Evolutionary conservation across 805 yeast genomes (phyloP), one percentile per base, ranked within the genome.

Genomic region (Metschnikowia henanensis): DNA sequence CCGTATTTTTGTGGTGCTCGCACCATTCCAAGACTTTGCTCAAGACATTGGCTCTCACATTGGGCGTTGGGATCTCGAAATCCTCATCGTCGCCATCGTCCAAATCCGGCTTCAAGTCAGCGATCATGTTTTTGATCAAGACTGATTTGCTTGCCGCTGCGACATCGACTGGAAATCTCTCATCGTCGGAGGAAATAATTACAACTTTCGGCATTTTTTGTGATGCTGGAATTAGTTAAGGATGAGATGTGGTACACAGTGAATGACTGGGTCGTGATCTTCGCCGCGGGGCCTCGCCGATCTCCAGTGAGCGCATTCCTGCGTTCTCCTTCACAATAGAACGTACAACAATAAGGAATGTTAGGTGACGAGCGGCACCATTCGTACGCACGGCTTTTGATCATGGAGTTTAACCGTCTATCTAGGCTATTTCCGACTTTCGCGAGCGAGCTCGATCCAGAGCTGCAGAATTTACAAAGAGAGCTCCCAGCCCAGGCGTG

Each of bases 1-100:
- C 73, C 8, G 86, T 78, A 61, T 87, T 90, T 64, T 84, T 86
- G 72, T 92, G 97, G 64, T 92, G 94, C 59, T 87, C 95, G 58
- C 97, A 90, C 95, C 97, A 92, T 62, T 92, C 96, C 41, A 92
- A 73, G n/a, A 92, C 92, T 61, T 90, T 89, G 63, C 85, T 81
- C 67, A 92, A 75, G 17, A 92, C 96, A 15, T 85, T 82, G 8
- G 95, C 85, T 53, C 92, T 76, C 29, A 90, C 97, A 59, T 88
- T 90, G 30, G 96, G 96, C 10, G 90, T 81, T 29, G 97, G 97
- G 57, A 92, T 85, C 48, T 81, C 87, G 51, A 83, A 81, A 31
- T 82, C 85, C 42, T 81, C 57, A 34, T 53, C 58, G 15, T 49
- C 55, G 30, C 75, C 81, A 12, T 81, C 87, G 33, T 78, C 84